These are phyloP conservation scores for Rhododendron molle DNA, from an alignment of 148 eudicot species.

Conservation along the genomic window DNA sequence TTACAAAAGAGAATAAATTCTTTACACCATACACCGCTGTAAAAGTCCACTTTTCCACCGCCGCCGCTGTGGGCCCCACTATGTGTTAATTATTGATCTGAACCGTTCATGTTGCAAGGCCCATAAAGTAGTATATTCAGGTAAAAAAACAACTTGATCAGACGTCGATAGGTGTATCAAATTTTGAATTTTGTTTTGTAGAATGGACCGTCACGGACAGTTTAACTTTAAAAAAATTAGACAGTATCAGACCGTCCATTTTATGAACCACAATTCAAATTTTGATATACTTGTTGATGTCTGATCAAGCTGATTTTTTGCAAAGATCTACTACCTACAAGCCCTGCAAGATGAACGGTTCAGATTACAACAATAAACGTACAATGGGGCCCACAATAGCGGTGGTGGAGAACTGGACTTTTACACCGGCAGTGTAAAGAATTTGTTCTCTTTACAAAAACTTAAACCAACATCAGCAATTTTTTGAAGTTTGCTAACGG, in stretches of 20 bases:
- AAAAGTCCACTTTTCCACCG: neutral
- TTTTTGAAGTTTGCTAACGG: neutral
- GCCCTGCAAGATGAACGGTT: neutral
- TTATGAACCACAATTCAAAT: too few relatives aligned
- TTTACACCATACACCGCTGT: too few relatives aligned
- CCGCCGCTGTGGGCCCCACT: neutral
- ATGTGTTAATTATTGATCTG: neutral
- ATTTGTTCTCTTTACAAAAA: neutral
- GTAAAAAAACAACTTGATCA: too few relatives aligned
- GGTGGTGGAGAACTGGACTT: neutral
- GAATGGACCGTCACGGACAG: too few relatives aligned
- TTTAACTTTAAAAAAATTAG: neutral
- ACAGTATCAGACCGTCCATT: too few relatives aligned
- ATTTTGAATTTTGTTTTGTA: too few relatives aligned
- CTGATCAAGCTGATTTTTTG: neutral
- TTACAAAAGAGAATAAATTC: neutral
- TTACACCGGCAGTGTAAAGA: neutral
- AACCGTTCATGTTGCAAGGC: neutral
- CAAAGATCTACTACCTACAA: neutral
- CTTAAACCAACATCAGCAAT: neutral
- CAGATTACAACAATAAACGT: neutral
- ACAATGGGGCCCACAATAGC: neutral
- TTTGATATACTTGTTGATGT: neutral
- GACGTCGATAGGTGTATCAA: neutral
- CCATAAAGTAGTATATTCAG: neutral